phyloP scores from a whole-genome alignment of 2,329 filamentous ascomycete genomes.

The Thelonectria blattea region DNA sequence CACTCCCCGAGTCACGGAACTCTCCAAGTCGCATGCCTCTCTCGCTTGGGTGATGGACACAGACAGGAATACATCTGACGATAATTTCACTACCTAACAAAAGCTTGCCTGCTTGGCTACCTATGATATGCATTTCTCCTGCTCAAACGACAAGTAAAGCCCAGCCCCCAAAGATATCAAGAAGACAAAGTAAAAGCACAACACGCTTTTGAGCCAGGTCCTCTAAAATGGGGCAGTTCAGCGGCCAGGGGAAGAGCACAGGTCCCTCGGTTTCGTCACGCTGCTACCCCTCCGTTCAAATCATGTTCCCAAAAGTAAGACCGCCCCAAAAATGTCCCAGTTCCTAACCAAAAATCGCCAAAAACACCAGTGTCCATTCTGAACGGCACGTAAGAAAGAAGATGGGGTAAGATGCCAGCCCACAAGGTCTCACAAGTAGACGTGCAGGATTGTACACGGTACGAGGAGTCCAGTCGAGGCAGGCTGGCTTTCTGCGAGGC shows the following conservation, averaged over 20 bases:
- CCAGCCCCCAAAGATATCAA: conserved; percentile 29
- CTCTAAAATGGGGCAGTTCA: conserved; percentile 21
- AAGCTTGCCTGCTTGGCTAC: not conserved
- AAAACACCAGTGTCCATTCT: conserved; percentile 32
- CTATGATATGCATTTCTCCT: conserved; percentile 6
- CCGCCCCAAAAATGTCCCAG: conserved; percentile 22
- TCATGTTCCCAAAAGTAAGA: conserved; percentile 14
- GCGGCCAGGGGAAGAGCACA: not conserved
- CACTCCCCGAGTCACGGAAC: too few relatives aligned
- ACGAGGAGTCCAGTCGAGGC: conserved; percentile 10
- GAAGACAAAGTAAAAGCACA: conserved; percentile 6
- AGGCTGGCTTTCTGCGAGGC: conserved; percentile 20
- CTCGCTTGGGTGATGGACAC: too few relatives aligned
- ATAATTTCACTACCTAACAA: not conserved
- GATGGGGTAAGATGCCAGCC: conserved; percentile 12
- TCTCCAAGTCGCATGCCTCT: too few relatives aligned
- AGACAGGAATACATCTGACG: not conserved
- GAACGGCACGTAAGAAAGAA: conserved; percentile 22
- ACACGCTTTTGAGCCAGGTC: conserved; percentile 16
- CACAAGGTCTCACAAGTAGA: conserved; percentile 6
- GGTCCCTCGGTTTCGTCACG: conserved; percentile 1
- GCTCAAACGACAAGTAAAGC: conserved; percentile 25
- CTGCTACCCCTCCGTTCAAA: conserved; percentile 14
- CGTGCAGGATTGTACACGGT: conserved; percentile 14
- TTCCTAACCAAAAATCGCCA: conserved; percentile 30